These are phyloP conservation scores for Xylaria intraflava DNA, from an alignment of 495 filamentous ascomycete genomes.

Conservation along the genomic window DNA sequence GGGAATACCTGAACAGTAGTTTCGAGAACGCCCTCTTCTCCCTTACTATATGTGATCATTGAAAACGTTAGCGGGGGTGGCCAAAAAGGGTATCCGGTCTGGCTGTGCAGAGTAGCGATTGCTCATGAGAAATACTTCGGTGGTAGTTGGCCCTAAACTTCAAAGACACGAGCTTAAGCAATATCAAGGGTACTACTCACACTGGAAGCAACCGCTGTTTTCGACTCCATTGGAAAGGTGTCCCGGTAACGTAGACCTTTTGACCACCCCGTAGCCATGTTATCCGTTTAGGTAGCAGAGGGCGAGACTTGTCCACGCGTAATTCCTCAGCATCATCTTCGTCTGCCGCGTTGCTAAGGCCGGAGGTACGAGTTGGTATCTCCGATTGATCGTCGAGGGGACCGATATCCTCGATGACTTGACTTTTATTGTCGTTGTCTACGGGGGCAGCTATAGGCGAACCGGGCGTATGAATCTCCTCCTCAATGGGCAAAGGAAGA, in stretches of 20 bases:
- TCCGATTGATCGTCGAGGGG: conserved; percentile 43
- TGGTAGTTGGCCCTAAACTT: neutral
- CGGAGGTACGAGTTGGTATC: conserved; percentile 46
- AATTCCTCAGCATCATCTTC: conserved; percentile 75
- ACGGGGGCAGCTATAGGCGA: conserved; percentile 72
- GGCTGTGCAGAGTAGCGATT: neutral
- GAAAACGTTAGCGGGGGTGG: conserved; percentile 5
- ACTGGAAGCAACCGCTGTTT: conserved; percentile 79
- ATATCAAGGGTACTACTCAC: conserved; percentile 47
- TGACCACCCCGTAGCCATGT: conserved; percentile 75
- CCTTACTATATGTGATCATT: conserved; percentile 35
- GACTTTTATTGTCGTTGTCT: conserved; percentile 48
- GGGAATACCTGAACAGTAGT: conserved; percentile 75
- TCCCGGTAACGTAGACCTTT: conserved; percentile 93
- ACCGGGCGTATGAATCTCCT: conserved; percentile 76
- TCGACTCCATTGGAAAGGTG: conserved; percentile 91
- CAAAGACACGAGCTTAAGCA: neutral
- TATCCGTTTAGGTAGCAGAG: conserved; percentile 70
- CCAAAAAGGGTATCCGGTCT: neutral
- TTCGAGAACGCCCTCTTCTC: conserved; percentile 54
- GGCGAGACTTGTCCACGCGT: conserved; percentile 54
- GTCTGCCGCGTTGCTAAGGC: conserved; percentile 66
- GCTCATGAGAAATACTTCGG: neutral
- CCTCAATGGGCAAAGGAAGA: conserved; percentile 83
- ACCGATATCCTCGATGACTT: conserved; percentile 42